Percentiles rank a stretch among this genome's conserved stretches.
These are phyloP conservation scores for Ophiorrhiza pumila DNA, from an alignment of 257 asterid genomes.

Conservation along the genomic window DNA sequence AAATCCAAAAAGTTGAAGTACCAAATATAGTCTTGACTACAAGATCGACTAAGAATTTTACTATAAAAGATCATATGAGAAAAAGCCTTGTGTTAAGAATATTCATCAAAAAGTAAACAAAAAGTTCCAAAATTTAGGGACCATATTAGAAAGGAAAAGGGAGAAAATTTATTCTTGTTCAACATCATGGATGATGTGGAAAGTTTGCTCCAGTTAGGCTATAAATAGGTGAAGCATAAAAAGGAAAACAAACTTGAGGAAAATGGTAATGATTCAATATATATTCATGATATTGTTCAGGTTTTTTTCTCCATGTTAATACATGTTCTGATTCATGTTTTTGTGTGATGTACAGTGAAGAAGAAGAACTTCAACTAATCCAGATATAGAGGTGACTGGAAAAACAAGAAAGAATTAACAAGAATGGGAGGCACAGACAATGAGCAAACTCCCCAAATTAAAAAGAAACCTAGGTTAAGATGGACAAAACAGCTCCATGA, in stretches of 20 bases:
- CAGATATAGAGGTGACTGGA: not conserved
- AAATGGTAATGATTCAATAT: not conserved
- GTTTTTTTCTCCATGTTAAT: not conserved
- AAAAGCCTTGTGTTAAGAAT: no score
- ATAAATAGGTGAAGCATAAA: conserved; percentile 1
- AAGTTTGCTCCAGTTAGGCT: not conserved
- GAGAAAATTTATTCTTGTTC: not conserved
- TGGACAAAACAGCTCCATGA: conserved; percentile 22
- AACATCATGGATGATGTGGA: not conserved
- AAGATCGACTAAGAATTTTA: no score
- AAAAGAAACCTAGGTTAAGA: conserved; percentile 16
- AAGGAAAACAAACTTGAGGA: not conserved
- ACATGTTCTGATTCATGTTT: not conserved
- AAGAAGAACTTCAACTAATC: not conserved
- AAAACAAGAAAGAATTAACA: conserved; percentile 1
- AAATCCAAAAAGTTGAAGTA: no score
- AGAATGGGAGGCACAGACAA: conserved; percentile 1
- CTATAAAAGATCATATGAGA: no score
- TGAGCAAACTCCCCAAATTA: not conserved
- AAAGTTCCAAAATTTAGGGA: not conserved
- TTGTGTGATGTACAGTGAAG: not conserved
- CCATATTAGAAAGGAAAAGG: not conserved
- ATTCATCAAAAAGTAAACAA: not conserved
- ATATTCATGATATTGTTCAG: not conserved
- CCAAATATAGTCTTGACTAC: no score